Evolutionary conservation across 2,329 filamentous ascomycete genomes (phyloP).

Genomic region (Trichoderma atrobrunneum): DNA sequence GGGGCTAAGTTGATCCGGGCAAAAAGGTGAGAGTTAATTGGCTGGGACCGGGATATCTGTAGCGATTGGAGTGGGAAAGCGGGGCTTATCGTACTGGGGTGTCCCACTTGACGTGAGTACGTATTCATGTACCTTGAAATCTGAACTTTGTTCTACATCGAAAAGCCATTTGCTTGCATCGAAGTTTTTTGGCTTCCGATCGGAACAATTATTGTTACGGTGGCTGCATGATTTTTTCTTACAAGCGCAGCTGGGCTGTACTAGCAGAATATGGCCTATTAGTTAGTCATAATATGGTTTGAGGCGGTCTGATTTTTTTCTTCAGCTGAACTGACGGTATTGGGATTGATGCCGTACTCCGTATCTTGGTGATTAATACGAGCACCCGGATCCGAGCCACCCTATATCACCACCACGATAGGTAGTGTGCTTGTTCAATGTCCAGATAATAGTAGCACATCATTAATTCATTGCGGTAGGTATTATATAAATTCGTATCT

Average conservation of each 20-base stretch:
- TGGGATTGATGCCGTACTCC: too few species aligned
- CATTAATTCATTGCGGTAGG: too few species aligned
- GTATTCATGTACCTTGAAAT: not conserved
- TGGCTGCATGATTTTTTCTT: not conserved
- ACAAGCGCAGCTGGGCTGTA: not conserved
- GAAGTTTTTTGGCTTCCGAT: not conserved
- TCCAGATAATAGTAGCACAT: too few species aligned
- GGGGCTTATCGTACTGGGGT: not conserved
- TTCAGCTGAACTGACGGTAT: not conserved
- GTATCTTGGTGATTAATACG: too few species aligned
- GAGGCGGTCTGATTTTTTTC: not conserved
- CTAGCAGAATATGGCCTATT: not conserved
- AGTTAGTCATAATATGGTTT: not conserved
- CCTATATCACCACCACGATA: not conserved
- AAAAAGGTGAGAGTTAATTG: not conserved
- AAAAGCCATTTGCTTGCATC: not conserved
- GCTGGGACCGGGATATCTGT: not conserved
- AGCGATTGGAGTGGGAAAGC: not conserved
- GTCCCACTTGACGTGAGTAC: not conserved
- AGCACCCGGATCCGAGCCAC: not conserved
- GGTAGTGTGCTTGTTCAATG: not conserved
- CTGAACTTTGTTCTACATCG: not conserved
- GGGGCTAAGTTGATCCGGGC: slow-evolving; percentile 13
- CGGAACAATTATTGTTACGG: not conserved
- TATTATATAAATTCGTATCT: too few species aligned